A percentile compares a stretch with the other conserved stretches of the same genome.
These are phyloP conservation scores for Oryza glumipatula DNA, from an alignment of 176 grass and related monocot genomes.

Conservation along the genomic window DNA sequence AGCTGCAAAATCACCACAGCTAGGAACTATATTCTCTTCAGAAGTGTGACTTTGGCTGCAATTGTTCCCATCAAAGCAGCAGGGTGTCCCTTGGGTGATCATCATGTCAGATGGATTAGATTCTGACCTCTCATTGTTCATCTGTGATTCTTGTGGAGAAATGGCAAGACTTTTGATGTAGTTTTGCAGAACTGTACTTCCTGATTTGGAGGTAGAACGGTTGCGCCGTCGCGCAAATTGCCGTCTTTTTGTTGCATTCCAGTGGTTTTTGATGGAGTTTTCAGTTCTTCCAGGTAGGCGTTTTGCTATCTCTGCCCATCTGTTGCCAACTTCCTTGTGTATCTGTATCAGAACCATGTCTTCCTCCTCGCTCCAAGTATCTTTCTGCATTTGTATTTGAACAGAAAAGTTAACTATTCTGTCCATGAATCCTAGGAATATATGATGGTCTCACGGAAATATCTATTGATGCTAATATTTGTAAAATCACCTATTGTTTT, in stretches of 20 bases:
- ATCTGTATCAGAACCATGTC: conserved; percentile 81
- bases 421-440: background rate
- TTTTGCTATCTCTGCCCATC: conserved; percentile 95
- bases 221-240: conserved; percentile 60
- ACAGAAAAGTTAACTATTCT: background rate
- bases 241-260: conserved; percentile 92
- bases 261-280: conserved; percentile 95
- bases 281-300: conserved; percentile 83
- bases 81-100: background rate
- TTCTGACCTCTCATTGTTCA: background rate
- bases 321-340: conserved; percentile 90
- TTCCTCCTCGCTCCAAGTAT: conserved; percentile 89
- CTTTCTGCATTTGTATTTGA: conserved; percentile 71
- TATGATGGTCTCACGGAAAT: background rate
- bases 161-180: conserved; percentile 75
- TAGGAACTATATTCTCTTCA: conserved; percentile 37
- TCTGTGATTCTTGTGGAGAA: conserved; percentile 18
- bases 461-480: background rate
- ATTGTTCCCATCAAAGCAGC: background rate
- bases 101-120: conserved; percentile 16
- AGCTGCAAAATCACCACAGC: conserved; percentile 47
- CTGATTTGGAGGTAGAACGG: conserved; percentile 54
- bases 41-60: background rate
- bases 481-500: background rate
- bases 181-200: conserved; percentile 60